Conservation (phyloP, 305 asterid genomes). For the Solanum chacoense region DNA sequence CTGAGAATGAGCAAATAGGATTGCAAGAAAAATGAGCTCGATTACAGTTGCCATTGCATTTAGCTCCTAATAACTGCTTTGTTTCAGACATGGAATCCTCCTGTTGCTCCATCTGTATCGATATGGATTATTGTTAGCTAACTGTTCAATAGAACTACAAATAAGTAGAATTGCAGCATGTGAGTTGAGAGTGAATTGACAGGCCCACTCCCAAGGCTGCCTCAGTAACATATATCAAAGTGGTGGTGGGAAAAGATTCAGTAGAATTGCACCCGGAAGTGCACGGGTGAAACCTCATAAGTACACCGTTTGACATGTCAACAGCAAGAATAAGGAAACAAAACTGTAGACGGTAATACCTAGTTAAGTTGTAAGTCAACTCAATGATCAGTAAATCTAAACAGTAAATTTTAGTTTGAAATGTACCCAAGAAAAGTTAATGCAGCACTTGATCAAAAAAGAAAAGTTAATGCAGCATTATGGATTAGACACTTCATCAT, state of each 20-base stretch:
- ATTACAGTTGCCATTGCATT: conserved; percentile 9
- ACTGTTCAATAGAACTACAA: background rate
- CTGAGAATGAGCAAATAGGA: conserved; percentile 50
- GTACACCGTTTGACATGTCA: background rate
- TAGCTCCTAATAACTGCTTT: conserved; percentile 15
- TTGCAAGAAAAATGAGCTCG: conserved; percentile 29
- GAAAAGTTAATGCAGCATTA: background rate
- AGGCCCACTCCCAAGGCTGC: background rate
- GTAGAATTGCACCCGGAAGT: background rate
- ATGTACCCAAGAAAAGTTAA: background rate
- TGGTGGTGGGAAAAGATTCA: background rate
- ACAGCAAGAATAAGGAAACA: background rate
- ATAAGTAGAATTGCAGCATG: background rate
- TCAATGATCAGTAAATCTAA: background rate
- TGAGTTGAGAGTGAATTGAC: background rate
- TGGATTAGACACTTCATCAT: background rate
- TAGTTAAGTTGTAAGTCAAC: background rate
- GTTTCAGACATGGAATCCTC: conserved; percentile 15
- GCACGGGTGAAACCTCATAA: background rate
- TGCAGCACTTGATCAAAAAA: too few relatives aligned
- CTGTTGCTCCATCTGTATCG: conserved; percentile 36
- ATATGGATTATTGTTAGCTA: background rate
- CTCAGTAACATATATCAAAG: background rate
- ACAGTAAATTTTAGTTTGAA: background rate
- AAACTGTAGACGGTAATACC: background rate